Evolutionary conservation across 2,329 filamentous ascomycete genomes (phyloP).

Genomic region (Thielaviopsis punctulata): DNA sequence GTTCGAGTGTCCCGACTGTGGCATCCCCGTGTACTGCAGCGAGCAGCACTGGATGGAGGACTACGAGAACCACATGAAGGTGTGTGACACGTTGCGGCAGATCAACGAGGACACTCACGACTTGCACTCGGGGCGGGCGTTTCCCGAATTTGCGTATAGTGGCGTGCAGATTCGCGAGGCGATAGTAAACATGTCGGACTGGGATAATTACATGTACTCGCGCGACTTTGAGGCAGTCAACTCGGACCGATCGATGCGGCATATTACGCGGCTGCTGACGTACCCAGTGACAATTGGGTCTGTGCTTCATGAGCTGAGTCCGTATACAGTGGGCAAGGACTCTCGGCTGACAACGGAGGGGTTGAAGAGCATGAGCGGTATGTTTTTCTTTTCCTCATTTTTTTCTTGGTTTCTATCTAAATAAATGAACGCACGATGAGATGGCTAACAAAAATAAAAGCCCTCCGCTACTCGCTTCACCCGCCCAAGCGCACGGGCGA

Average conservation of each 20-base stretch:
- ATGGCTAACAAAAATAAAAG: constrained; percentile 28
- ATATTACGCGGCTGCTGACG: constrained; percentile 81
- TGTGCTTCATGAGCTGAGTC: constrained; percentile 83
- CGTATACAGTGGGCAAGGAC: constrained; percentile 62
- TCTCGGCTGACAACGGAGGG: constrained; percentile 73
- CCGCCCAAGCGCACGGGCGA: constrained; percentile 58
- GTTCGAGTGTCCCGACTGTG: constrained; percentile 94
- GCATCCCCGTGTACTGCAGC: constrained; percentile 81
- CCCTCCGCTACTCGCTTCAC: constrained; percentile 83
- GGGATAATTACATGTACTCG: constrained; percentile 93
- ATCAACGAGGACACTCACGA: constrained; percentile 99
- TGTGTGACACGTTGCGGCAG: constrained; percentile 79
- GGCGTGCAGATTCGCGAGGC: constrained; percentile 82
- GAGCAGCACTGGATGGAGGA: constrained; percentile 93
- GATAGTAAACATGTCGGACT: constrained; percentile 92
- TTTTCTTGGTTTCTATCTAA: neutral
- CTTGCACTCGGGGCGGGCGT: constrained; percentile 72
- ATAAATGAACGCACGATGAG: neutral
- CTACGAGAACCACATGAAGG: constrained; percentile 79
- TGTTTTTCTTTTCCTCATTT: constrained; percentile 18
- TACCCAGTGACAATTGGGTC: constrained; percentile 88
- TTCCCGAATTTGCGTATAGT: constrained; percentile 86
- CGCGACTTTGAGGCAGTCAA: constrained; percentile 84
- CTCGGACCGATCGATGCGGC: constrained; percentile 74
- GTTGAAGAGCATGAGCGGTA: constrained; percentile 83